Evolutionary conservation across 2,329 filamentous ascomycete species (phyloP).

Genomic region (Claviceps arundinis): DNA sequence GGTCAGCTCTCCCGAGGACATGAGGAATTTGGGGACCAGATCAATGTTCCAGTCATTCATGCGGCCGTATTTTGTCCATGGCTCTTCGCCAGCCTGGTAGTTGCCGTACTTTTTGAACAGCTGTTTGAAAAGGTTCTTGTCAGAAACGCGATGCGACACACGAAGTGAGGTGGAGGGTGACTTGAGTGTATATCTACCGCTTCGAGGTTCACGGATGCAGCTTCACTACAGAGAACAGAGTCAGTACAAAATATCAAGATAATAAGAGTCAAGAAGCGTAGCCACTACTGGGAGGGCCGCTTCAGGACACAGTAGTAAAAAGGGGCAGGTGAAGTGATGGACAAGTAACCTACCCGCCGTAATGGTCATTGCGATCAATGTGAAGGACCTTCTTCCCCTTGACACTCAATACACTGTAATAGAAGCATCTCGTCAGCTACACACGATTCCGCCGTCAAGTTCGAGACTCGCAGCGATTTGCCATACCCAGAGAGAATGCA

Average conservation of each 20-base stretch:
- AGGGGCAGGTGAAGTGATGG: not conserved
- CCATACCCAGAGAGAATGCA: constrained; percentile 93
- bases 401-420: constrained; percentile 68
- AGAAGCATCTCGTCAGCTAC: constrained; percentile 19
- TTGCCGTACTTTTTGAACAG: constrained; percentile 97
- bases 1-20: constrained; percentile 96
- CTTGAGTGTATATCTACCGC: constrained; percentile 42
- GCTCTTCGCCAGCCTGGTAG: constrained; percentile 64
- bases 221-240: constrained; percentile 44
- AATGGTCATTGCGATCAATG: constrained; percentile 97
- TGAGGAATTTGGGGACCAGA: constrained; percentile 93
- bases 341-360: constrained; percentile 62
- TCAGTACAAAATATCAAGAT: constrained; percentile 10
- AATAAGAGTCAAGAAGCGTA: too few relatives aligned
- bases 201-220: constrained; percentile 93
- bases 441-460: not conserved
- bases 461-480: not conserved
- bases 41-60: constrained; percentile 99
- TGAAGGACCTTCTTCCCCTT: constrained; percentile 99
- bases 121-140: constrained; percentile 28
- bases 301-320: not conserved
- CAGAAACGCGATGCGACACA: constrained; percentile 9
- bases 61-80: constrained; percentile 96
- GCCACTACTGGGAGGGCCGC: too few relatives aligned
- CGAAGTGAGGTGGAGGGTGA: constrained; percentile 2